Conservation (phyloP, 2,329 filamentous ascomycete species). For the Knufia petricola region DNA sequence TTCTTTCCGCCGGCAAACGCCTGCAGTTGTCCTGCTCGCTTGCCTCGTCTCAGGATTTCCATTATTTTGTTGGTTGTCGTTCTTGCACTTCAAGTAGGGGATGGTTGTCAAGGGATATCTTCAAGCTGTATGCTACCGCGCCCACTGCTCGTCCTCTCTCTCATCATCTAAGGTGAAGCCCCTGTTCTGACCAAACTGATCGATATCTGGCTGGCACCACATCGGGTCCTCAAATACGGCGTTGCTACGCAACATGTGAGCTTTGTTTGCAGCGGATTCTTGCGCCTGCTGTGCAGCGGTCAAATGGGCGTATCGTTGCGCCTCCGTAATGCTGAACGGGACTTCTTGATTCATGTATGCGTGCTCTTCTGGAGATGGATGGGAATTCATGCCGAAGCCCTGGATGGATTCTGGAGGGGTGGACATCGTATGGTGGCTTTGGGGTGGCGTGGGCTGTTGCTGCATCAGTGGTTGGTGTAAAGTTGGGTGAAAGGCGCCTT, state of each 20-base stretch:
- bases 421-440: not conserved
- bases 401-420: constrained; percentile 13
- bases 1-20: no score
- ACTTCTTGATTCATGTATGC: constrained; percentile 11
- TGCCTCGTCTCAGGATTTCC: no score
- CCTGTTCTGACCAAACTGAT: constrained; percentile 17
- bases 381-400: constrained; percentile 18
- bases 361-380: constrained; percentile 13
- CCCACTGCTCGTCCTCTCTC: constrained; percentile 22
- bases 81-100: no score
- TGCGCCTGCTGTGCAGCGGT: constrained; percentile 6
- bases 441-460: constrained; percentile 6
- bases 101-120: no score
- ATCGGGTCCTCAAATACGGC: constrained; percentile 18
- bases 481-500: not conserved
- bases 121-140: constrained; percentile 10
- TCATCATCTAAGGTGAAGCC: constrained; percentile 20
- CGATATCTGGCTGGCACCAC: constrained; percentile 16
- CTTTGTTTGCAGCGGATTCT: not conserved
- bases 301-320: constrained; percentile 22
- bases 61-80: no score
- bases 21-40: no score
- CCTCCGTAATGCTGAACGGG: constrained; percentile 20
- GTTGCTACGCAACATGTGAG: constrained; percentile 3
- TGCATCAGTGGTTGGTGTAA: not conserved